phyloP scores from a whole-genome alignment of 257 asterid species.

The Verbena officinalis region DNA sequence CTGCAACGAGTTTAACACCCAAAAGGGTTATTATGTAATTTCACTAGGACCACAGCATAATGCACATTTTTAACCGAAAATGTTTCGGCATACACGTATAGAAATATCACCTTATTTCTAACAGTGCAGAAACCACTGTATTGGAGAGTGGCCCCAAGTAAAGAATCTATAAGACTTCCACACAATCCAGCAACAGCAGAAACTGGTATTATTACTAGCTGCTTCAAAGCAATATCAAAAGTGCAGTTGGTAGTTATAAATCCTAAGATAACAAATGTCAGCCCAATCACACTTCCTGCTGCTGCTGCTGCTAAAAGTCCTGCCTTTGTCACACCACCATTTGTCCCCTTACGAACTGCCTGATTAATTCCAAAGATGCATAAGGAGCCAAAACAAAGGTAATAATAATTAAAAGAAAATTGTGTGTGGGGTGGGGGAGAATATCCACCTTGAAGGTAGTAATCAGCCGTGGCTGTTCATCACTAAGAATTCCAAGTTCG shows the following conservation, averaged over 20 bases:
- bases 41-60: too few relatives aligned
- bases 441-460: conserved; percentile 79
- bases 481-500: conserved; percentile 92
- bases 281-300: conserved; percentile 78
- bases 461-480: conserved; percentile 81
- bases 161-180: conserved; percentile 87
- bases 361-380: conserved; percentile 35
- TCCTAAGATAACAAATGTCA: conserved; percentile 69
- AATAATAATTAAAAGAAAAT: background rate
- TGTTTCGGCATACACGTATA: background rate
- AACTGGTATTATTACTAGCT: conserved; percentile 71
- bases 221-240: conserved; percentile 54
- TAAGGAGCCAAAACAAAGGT: conserved; percentile 5
- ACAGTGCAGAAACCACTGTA: conserved; percentile 90
- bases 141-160: conserved; percentile 93
- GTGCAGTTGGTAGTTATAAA: conserved; percentile 69
- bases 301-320: conserved; percentile 89
- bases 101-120: conserved; percentile 75
- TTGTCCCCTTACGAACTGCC: conserved; percentile 93
- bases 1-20: conserved; percentile 41
- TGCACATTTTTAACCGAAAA: too few relatives aligned
- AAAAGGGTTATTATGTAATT: conserved; percentile 18
- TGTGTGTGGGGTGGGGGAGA: too few relatives aligned
- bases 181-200: conserved; percentile 81
- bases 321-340: conserved; percentile 89